Conservation (phyloP, 169 alveolate genomes). For the Eimeria falciformis region DNA sequence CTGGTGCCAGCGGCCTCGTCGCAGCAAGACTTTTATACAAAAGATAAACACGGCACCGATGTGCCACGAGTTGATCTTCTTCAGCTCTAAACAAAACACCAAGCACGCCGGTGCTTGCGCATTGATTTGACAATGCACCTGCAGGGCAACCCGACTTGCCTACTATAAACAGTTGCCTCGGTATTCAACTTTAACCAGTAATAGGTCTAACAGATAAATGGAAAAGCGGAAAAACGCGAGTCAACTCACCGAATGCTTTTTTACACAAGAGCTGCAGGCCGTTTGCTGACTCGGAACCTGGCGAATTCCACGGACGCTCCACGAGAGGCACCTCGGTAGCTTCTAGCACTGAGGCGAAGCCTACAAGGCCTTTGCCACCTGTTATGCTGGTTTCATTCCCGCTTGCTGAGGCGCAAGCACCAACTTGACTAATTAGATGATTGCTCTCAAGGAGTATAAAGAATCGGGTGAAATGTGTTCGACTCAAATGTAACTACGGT, state of each 20-base stretch:
- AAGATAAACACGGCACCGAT: conserved; percentile 30
- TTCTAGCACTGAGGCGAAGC: not conserved
- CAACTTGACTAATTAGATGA: not conserved
- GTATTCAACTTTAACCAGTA: not conserved
- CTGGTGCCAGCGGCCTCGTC: conserved; percentile 40
- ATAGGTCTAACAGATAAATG: too few species aligned
- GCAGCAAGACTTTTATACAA: conserved; percentile 34
- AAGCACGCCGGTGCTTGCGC: not conserved
- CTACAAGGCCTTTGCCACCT: not conserved
- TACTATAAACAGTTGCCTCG: not conserved
- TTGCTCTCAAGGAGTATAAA: too few species aligned
- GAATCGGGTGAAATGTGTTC: not conserved
- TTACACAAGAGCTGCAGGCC: not conserved
- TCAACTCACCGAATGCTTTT: conserved; percentile 31
- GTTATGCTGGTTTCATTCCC: not conserved
- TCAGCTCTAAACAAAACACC: conserved; percentile 7
- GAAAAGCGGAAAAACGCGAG: not conserved
- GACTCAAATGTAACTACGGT: not conserved
- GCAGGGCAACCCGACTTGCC: not conserved
- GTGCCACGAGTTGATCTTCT: conserved; percentile 2
- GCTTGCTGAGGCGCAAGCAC: conserved; percentile 19
- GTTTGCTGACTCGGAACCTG: not conserved
- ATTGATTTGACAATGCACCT: not conserved
- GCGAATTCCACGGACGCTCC: not conserved
- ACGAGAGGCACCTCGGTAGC: conserved; percentile 16